These are phyloP conservation scores for Fusarium chaquense DNA, from an alignment of 2,329 filamentous ascomycete genomes.

Conservation along the genomic window DNA sequence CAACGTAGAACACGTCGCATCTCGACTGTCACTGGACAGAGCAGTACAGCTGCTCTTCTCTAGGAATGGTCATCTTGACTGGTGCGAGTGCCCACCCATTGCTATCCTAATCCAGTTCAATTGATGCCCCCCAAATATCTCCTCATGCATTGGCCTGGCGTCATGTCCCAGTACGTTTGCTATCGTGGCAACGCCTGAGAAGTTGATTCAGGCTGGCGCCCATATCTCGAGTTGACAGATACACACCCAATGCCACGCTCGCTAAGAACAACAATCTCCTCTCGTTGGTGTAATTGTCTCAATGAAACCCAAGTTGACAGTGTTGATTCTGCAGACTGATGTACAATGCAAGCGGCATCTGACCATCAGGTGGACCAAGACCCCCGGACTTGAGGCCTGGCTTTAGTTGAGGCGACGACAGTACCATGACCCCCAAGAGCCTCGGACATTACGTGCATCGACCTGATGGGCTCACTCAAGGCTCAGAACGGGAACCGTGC, in stretches of 20 bases:
- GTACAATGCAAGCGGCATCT: constrained; percentile 40
- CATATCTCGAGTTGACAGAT: constrained; percentile 36
- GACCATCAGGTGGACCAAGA: constrained; percentile 44
- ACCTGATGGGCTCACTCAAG: constrained; percentile 47
- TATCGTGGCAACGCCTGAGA: constrained; percentile 56
- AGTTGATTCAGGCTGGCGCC: constrained; percentile 40
- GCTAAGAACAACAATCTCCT: constrained; percentile 23
- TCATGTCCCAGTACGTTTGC: constrained; percentile 50
- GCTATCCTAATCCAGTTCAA: constrained; percentile 44
- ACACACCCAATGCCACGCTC: constrained; percentile 35
- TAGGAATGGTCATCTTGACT: constrained; percentile 30
- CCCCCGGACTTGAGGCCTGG: constrained; percentile 39
- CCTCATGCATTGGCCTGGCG: constrained; percentile 45
- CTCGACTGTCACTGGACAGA: constrained; percentile 39
- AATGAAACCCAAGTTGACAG: constrained; percentile 34
- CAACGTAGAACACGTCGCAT: constrained; percentile 47
- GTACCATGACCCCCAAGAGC: constrained; percentile 35
- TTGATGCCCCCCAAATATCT: constrained; percentile 34
- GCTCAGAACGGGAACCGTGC: constrained; percentile 47
- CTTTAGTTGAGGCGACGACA: constrained; percentile 39
- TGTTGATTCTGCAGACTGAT: constrained; percentile 29
- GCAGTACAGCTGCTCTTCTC: constrained; percentile 16
- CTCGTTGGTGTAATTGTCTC: constrained; percentile 32
- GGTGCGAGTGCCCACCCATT: constrained; percentile 49
- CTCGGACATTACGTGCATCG: constrained; percentile 46